Base-by-base conservation (phyloP, 2,329 filamentous ascomycete genomes). In the Colletotrichum tropicicola region DNA sequence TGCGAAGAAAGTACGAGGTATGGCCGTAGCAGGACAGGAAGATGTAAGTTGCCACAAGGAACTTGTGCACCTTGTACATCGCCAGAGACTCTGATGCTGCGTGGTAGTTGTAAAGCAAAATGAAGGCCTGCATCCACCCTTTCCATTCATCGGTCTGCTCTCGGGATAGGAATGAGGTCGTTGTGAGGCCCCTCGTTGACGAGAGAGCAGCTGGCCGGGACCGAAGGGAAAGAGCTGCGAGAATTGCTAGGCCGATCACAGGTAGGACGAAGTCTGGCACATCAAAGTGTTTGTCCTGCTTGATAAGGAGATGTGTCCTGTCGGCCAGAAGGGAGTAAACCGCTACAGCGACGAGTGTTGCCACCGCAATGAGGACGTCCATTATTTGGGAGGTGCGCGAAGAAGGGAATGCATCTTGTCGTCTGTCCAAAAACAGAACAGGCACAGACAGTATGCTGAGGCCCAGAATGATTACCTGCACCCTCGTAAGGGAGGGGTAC, bases 61-160 rank as follows among this genome's bases (percentile, higher is more conserved):
- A 72, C 15, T 86, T 83, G 12, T 87, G 76, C 54, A 86, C 75
- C 69, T 86, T 80, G 74, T 89, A 87, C 30, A 87, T 80, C 70
- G 82, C 82, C 5, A 87, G 73, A 3, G 77, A 71, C 65, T 78
- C 78, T 6, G 82, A 85, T 12, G 66, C 66, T 19, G 84, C 81
- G 32, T 86, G 85, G 73, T 87, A 90, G 65, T 88, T 84, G 69
- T 88, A 90, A 12, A 87, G 75, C 4, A 82, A 69, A 48, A 83
- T 76, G 17, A 82, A 74, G 13, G 81, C 79, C 68, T 90, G 87
- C 85, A 91, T 88, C 80, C 87, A 85, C 2, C 89, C 89, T 75
- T 90, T 91, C 83, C 87, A 89, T 72, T 91, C 89, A 66, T 90
- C 83, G 0, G 85, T 86, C 68, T 90, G 86, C 47, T 83, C 79